These are phyloP conservation scores for Lodderomyces oxycetoniae DNA, from an alignment of 1,139 yeast genomes.

Conservation along the genomic window DNA sequence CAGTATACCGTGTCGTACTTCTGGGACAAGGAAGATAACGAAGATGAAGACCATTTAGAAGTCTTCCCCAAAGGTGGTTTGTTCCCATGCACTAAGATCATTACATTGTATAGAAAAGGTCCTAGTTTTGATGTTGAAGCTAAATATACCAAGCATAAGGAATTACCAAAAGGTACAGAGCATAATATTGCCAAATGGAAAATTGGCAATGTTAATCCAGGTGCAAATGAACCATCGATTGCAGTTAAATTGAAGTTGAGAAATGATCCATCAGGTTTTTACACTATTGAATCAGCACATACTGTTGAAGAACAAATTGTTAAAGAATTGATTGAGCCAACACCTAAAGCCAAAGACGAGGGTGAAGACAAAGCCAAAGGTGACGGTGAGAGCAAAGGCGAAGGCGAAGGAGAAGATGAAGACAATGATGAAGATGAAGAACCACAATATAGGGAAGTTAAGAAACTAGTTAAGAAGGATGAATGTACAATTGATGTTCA, in stretches of 20 bases:
- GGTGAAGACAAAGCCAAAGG: constrained; percentile 43
- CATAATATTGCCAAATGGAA: constrained; percentile 78
- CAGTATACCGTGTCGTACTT: constrained; percentile 87
- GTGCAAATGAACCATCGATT: constrained; percentile 71
- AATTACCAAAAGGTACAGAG: constrained; percentile 69
- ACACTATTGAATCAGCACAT: constrained; percentile 90
- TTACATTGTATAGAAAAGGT: constrained; percentile 86
- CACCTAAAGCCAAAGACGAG: constrained; percentile 38
- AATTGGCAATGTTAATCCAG: constrained; percentile 77
- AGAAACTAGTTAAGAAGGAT: constrained; percentile 90
- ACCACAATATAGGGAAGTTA: constrained; percentile 86
- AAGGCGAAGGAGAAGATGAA: constrained; percentile 48
- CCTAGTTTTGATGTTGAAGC: constrained; percentile 81
- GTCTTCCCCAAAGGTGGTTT: constrained; percentile 93
- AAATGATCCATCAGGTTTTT: constrained; percentile 95
- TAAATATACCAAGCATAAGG: constrained; percentile 70
- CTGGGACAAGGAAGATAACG: constrained; percentile 95
- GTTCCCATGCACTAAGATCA: constrained; percentile 93
- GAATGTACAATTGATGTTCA: constrained; percentile 55
- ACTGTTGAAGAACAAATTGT: constrained; percentile 89
- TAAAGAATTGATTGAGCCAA: constrained; percentile 74
- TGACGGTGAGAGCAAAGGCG: constrained; percentile 47
- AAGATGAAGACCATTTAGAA: constrained; percentile 87
- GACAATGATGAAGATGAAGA: constrained; percentile 50
- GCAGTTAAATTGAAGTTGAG: constrained; percentile 92